phyloP scores from a whole-genome alignment of 805 yeast species.

The Priceomyces melissophilus region DNA sequence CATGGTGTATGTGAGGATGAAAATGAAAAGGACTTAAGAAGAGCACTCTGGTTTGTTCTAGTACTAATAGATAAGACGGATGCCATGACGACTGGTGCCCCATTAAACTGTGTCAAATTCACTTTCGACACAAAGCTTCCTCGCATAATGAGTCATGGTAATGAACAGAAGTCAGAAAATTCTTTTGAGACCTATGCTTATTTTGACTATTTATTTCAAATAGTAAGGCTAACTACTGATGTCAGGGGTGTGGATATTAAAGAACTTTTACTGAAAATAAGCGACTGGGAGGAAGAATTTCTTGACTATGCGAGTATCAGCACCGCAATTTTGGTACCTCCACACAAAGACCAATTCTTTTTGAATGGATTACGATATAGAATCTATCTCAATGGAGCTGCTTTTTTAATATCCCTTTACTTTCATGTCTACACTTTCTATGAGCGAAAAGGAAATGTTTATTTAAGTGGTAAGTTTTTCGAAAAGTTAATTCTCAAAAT shows the following conservation, averaged over 20 bases:
- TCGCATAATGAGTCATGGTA: conserved; percentile 5
- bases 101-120: conserved; percentile 34
- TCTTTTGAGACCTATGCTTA: background rate
- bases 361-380: conserved; percentile 9
- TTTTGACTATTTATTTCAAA: conserved; percentile 14
- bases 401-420: conserved; percentile 23
- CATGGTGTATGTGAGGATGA: conserved; percentile 8
- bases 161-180: background rate
- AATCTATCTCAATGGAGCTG: conserved; percentile 14
- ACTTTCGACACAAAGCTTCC: conserved; percentile 50
- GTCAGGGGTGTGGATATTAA: conserved; percentile 14
- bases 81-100: conserved; percentile 43
- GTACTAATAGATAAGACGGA: conserved; percentile 41
- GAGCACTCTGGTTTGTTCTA: conserved; percentile 54
- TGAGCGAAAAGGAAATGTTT: conserved; percentile 24
- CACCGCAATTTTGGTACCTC: no score
- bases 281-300: no score
- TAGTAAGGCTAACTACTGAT: conserved; percentile 36
- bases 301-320: no score
- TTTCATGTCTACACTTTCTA: conserved; percentile 37
- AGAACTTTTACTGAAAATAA: no score
- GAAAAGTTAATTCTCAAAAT: conserved; percentile 17
- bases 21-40: conserved; percentile 38
- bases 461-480: conserved; percentile 29
- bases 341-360: background rate